A percentile compares a stretch with the other conserved stretches of the same genome.
Evolutionary conservation across 2,329 filamentous ascomycete species (phyloP).

Genomic region (Scedosporium boydii): DNA sequence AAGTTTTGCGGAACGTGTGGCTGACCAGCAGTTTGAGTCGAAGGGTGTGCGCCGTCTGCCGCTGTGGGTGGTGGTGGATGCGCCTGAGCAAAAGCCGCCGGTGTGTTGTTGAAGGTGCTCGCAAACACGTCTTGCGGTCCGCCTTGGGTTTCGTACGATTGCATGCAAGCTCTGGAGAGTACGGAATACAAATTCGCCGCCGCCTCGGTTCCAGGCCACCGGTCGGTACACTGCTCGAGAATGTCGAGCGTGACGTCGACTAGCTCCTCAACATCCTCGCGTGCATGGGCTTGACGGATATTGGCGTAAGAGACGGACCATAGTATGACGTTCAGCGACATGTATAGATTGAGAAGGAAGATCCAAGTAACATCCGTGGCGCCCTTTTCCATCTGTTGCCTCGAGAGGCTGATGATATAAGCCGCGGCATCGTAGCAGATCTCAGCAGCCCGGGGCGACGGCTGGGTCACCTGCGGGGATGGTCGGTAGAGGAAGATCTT

Average conservation of each 20-base stretch:
- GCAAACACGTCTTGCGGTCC: conserved; percentile 21
- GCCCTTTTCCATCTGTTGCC: conserved; percentile 65
- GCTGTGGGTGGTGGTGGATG: conserved; percentile 28
- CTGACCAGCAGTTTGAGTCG: conserved; percentile 17
- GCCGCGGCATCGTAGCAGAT: conserved; percentile 77
- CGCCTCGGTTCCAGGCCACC: conserved; percentile 85
- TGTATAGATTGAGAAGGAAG: conserved; percentile 81
- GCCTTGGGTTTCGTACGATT: conserved; percentile 65
- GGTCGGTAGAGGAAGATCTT: conserved; percentile 80
- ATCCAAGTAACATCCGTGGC: conserved; percentile 89
- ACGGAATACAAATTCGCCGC: conserved; percentile 81
- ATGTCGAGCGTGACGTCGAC: conserved; percentile 68
- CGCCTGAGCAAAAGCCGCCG: conserved; percentile 38
- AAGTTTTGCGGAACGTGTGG: background rate
- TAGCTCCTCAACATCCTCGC: conserved; percentile 67
- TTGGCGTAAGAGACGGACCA: conserved; percentile 87
- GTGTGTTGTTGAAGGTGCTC: conserved; percentile 28
- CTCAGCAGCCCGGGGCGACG: conserved; percentile 66
- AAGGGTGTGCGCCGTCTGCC: conserved; percentile 25
- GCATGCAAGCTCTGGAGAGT: conserved; percentile 75
- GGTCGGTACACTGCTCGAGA: conserved; percentile 68
- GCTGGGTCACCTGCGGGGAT: conserved; percentile 83
- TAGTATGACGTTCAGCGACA: conserved; percentile 81
- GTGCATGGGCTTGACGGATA: conserved; percentile 61
- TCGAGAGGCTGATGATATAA: conserved; percentile 72